Conservation (phyloP, 768 basidiomycete species). For the Podaxis sp. region DNA sequence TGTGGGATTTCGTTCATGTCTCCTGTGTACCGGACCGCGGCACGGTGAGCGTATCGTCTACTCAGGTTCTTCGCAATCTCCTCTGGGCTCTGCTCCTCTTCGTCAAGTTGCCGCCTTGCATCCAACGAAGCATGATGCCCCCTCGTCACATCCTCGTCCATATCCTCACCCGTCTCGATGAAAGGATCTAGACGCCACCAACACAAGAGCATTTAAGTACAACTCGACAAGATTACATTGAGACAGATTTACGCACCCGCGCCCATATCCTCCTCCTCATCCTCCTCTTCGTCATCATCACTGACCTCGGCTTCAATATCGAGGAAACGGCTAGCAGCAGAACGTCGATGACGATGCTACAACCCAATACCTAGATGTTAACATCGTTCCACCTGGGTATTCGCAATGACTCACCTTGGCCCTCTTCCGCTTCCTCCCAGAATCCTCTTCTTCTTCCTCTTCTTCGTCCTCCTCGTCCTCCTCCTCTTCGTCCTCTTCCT, state of each 20-base stretch:
- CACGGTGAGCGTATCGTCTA: slow-evolving; percentile 70
- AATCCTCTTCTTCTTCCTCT: slow-evolving; percentile 57
- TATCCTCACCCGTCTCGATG: slow-evolving; percentile 68
- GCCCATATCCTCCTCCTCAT: slow-evolving; percentile 74
- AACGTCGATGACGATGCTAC: slow-evolving; percentile 67
- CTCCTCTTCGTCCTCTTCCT: slow-evolving; percentile 40
- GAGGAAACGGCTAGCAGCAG: slow-evolving; percentile 76
- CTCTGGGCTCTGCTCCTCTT: slow-evolving; percentile 77
- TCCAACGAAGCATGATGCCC: slow-evolving; percentile 71
- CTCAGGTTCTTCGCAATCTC: slow-evolving; percentile 82
- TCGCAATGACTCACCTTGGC: slow-evolving; percentile 48
- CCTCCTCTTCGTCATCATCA: slow-evolving; percentile 95
- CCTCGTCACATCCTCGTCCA: slow-evolving; percentile 58
- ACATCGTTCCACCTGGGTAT: neutral
- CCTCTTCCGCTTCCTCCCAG: slow-evolving; percentile 51
- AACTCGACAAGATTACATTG: slow-evolving; percentile 7
- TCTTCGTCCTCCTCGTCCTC: slow-evolving; percentile 58
- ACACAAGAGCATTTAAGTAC: slow-evolving; percentile 4
- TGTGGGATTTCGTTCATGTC: slow-evolving; percentile 95
- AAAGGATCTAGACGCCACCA: slow-evolving; percentile 54
- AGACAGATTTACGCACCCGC: slow-evolving; percentile 36
- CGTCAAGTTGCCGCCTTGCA: slow-evolving; percentile 58
- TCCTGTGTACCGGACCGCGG: slow-evolving; percentile 76
- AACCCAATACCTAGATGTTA: slow-evolving; percentile 11
- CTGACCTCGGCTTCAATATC: slow-evolving; percentile 97